Base-by-base conservation (phyloP, 208 protist species). In the Angomonas ambiguus region DNA sequence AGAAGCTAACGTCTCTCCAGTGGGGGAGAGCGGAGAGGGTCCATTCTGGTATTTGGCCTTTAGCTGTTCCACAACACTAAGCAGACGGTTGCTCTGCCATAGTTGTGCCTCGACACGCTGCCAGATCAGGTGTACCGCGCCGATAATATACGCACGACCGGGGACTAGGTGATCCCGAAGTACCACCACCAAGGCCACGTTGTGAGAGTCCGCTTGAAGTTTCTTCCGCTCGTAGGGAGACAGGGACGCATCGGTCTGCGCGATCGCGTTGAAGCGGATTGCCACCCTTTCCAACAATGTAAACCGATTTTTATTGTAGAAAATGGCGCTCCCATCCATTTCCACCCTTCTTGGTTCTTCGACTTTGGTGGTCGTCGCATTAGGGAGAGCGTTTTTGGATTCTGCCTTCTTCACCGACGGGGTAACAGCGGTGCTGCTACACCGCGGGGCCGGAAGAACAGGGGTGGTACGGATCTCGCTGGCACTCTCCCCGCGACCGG, bases 271-370 rank as follows among this genome's bases (percentile, higher is more conserved):
- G 72, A 93, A 92, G 38, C 55, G 68, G 34, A 95, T 70, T 20
- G 85, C 77, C 32, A 80, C 69, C 55, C 65, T 62, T 63, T 95
- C 85, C 27, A 87, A 60, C 42, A 76, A 51, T 6, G 79, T 74
- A 60, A 95, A 92, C 38, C 90, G 90, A 0, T 51, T 48, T 27
- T 68, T 59, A 25, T 83, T 70, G 67, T 82, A 95, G 69, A 88
- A 92, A 34, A 93, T 81, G 28, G 77, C 79, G 10, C 92, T 84
- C 11, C 90, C 90, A n/a, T 95, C 90, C 80, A 90, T 88, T 63
- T 95, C 90, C 8, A 79, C 73, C 49, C 74, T 67, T 25, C 73
- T 79, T 34, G 38, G 2, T 18, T 59, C 53, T 2, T 59, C 53
- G 2, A 6, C n/a, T 30, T 27, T 33, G 24, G 20, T 2, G 5